Base-by-base conservation (phyloP, 345 rosid genomes). In the Rhodamnia argentea region DNA sequence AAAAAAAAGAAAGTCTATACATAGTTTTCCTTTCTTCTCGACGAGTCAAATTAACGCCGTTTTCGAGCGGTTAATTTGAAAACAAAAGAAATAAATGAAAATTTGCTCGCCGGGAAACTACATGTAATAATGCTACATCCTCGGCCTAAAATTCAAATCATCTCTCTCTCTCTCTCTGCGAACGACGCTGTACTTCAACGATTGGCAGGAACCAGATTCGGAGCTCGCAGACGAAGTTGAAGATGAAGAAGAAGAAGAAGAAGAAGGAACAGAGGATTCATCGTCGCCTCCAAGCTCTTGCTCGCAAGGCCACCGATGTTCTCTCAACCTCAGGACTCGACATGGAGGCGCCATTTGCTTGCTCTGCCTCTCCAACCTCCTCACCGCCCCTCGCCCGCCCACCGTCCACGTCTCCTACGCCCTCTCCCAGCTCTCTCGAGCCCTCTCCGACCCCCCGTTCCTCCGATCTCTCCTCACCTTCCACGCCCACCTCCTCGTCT, bases 361-460 rank as follows among this genome's bases (percentile, higher is more conserved):
- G 47, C 78, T 37, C 85, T 97, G 99, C 91, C 78, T 97, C 91
- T 91, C 98, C 84, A 90, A 93, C 86, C 94, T 96, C 92, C 89
- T 96, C 89, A 90, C 92, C 60, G 90, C 91, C 58, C 89, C 92
- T n/a, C 88, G 86, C 60, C 86, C 94, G 6, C 95, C 92, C 64
- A 93, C 98, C 32, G 87, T 95, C 51, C 99, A 96, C 50, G 95
- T 96, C 52, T 94, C 99, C 89, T 94, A 94, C 92, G 96, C 99
- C 20, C 99, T 97, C 82, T 94, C 96, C 76, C 99, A 95, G 93
- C 98, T 97, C 90, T 93, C 95, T 10, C 64, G 85, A 53, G 94
- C 95, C 24, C 92, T 96, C 89, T 92, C 99, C 1, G 93, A 93
- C 42, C 92, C 92, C 11, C 84, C 44, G 18, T 94, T 93, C 74